These are phyloP conservation scores for Colletotrichum lentis DNA, from an alignment of 2,329 filamentous ascomycete genomes.

Conservation along the genomic window DNA sequence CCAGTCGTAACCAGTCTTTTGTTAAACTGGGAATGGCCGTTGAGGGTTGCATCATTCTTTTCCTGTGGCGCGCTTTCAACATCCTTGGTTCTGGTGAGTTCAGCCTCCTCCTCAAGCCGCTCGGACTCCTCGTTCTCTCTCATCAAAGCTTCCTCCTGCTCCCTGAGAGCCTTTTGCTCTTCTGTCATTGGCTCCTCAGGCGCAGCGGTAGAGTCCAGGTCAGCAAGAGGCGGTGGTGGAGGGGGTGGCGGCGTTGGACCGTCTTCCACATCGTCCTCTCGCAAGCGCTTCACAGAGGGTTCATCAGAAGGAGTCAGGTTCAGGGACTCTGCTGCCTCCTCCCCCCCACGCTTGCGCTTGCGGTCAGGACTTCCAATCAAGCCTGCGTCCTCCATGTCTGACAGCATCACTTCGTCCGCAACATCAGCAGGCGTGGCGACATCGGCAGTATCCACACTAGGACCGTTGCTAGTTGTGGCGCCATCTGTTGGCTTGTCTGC, in stretches of 20 bases:
- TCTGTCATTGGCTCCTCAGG: slow-evolving; percentile 50
- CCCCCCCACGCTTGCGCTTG: slow-evolving; percentile 71
- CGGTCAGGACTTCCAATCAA: slow-evolving; percentile 60
- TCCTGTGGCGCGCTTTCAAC: neutral
- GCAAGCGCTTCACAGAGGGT: slow-evolving; percentile 63
- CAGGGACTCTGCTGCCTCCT: slow-evolving; percentile 53
- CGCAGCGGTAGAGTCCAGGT: slow-evolving; percentile 46
- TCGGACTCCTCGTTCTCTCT: slow-evolving; percentile 65
- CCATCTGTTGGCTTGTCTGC: slow-evolving; percentile 39
- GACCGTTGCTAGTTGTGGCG: slow-evolving; percentile 16
- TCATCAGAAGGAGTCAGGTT: slow-evolving; percentile 62
- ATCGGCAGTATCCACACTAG: slow-evolving; percentile 35
- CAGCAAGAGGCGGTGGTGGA: slow-evolving; percentile 52
- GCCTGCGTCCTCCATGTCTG: slow-evolving; percentile 55
- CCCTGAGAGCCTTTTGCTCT: slow-evolving; percentile 56
- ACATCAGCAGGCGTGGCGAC: slow-evolving; percentile 44
- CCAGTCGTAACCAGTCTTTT: slow-evolving; percentile 23
- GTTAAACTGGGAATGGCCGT: slow-evolving; percentile 23
- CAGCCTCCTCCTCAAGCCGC: slow-evolving; percentile 53
- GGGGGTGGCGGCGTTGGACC: slow-evolving; percentile 57
- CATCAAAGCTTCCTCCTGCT: slow-evolving; percentile 60
- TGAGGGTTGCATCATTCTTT: neutral
- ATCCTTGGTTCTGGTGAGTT: slow-evolving; percentile 23
- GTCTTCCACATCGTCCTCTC: slow-evolving; percentile 54
- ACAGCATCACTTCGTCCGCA: slow-evolving; percentile 51